Conservation (phyloP, 2,329 filamentous ascomycete genomes). For the Monosporascus ibericus region DNA sequence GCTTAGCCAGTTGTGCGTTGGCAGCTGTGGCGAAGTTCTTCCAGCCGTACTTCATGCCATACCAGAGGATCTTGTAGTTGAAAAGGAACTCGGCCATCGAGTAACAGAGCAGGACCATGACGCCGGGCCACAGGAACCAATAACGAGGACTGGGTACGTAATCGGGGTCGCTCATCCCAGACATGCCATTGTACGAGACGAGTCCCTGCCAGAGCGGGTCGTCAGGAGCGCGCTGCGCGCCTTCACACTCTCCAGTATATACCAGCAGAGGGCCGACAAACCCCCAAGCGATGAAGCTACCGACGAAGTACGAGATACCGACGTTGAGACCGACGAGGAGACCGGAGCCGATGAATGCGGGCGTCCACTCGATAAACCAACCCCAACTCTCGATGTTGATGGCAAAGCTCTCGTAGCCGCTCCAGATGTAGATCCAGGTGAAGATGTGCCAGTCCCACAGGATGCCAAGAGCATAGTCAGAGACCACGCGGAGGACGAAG, state of each 20-base stretch:
- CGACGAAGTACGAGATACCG: conserved; percentile 50
- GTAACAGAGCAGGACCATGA: conserved; percentile 34
- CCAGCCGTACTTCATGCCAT: conserved; percentile 40
- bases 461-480: conserved; percentile 51
- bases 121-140: conserved; percentile 37
- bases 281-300: conserved; percentile 49
- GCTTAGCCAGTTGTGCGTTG: conserved; percentile 31
- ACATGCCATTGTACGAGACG: conserved; percentile 30
- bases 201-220: conserved; percentile 37
- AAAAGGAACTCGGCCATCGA: conserved; percentile 34
- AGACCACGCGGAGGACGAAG: conserved; percentile 45
- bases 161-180: conserved; percentile 25
- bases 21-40: conserved; percentile 36
- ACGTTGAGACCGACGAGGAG: conserved; percentile 55
- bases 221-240: conserved; percentile 15
- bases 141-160: conserved; percentile 31
- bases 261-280: conserved; percentile 52
- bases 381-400: conserved; percentile 52
- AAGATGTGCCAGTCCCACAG: conserved; percentile 52
- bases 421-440: conserved; percentile 50
- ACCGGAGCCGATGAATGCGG: conserved; percentile 52
- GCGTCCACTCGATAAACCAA: conserved; percentile 52
- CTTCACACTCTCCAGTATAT: conserved; percentile 43
- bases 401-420: conserved; percentile 41
- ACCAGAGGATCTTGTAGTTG: conserved; percentile 33